Percentiles rank a stretch among this genome's conserved stretches.
Conservation (phyloP, 73 alveolate species). For the Paramecium tetraurelia region DNA sequence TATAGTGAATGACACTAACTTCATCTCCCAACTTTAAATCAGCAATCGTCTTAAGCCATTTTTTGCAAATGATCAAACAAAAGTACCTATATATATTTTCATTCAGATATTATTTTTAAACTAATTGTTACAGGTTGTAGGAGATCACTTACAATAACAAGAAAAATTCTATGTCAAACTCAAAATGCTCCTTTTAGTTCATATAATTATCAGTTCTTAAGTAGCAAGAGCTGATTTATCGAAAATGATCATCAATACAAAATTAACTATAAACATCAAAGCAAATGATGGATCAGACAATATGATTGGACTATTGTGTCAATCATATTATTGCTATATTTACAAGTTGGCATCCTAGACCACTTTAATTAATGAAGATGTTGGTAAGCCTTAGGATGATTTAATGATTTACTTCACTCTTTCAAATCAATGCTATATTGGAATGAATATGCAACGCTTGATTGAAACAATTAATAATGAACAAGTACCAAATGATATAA, state of each 20-base stretch:
- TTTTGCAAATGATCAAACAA: not conserved
- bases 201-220: slow-evolving; percentile 31
- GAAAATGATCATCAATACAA: not conserved
- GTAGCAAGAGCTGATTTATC: slow-evolving; percentile 26
- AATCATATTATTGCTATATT: slow-evolving; percentile 26
- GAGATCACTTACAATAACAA: not conserved
- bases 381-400: not conserved
- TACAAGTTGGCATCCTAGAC: slow-evolving; percentile 17
- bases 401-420: slow-evolving; percentile 38
- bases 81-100: not conserved
- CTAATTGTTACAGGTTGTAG: not conserved
- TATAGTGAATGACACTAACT: not conserved
- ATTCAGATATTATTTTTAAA: not conserved
- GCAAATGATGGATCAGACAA: not conserved
- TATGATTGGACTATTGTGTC: not conserved
- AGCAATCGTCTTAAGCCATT: not conserved
- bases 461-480: not conserved
- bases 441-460: not conserved
- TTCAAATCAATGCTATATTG: slow-evolving; percentile 30
- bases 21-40: not conserved
- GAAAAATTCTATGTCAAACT: not conserved
- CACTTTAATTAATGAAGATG: not conserved
- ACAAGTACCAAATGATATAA: not conserved
- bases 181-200: not conserved
- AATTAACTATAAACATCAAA: not conserved